A percentile compares a stretch with the other conserved stretches of the same genome.
Evolutionary conservation across 2,329 filamentous ascomycete species (phyloP).

Genomic region (Fusarium phyllophilum): DNA sequence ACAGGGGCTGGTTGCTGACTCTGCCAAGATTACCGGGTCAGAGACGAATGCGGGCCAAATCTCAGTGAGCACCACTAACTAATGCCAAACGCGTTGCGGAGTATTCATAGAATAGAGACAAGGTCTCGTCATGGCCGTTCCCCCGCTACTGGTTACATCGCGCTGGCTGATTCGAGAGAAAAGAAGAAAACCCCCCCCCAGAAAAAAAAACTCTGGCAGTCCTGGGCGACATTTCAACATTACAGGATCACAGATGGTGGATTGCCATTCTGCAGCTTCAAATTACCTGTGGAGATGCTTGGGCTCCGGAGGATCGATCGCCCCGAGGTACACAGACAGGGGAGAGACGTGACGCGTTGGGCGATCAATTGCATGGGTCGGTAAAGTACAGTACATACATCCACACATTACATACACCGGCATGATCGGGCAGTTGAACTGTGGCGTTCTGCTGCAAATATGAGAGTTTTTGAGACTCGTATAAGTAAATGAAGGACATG

Average conservation of each 20-base stretch:
- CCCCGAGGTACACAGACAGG: conserved; percentile 12
- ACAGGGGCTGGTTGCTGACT: background rate
- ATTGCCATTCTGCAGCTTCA: conserved; percentile 23
- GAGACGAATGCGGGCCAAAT: conserved; percentile 10
- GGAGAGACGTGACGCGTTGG: conserved; percentile 32
- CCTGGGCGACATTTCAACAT: conserved; percentile 17
- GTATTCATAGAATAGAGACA: background rate
- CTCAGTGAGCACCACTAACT: background rate
- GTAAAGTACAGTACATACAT: conserved; percentile 17
- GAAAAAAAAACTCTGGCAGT: background rate
- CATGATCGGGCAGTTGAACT: background rate
- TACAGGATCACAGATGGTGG: conserved; percentile 26
- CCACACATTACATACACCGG: background rate
- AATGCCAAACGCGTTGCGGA: conserved; percentile 12
- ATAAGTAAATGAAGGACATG: background rate
- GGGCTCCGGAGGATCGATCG: conserved; percentile 28
- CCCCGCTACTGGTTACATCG: background rate
- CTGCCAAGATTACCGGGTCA: conserved; percentile 9
- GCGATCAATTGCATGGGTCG: conserved; percentile 26
- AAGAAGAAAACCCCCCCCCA: background rate
- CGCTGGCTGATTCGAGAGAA: background rate
- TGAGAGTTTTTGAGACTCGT: background rate
- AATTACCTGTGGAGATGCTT: conserved; percentile 37
- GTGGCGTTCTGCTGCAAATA: conserved; percentile 7
- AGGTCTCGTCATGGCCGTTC: conserved; percentile 9